phyloP scores from a whole-genome alignment of 495 filamentous ascomycete genomes.

The Xanthoparmelia taractica region DNA sequence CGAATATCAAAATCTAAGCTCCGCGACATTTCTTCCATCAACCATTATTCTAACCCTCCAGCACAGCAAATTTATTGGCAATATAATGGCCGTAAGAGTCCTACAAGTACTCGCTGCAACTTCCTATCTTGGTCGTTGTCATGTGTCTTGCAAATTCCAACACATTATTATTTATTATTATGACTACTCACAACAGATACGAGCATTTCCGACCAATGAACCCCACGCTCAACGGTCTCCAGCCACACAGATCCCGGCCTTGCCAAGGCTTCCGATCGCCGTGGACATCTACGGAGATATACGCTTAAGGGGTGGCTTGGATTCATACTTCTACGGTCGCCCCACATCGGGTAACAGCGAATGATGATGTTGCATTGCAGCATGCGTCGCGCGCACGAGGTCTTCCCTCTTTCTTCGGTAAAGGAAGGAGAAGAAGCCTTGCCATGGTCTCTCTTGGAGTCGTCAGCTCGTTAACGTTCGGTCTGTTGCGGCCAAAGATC shows the following conservation, averaged over 20 bases:
- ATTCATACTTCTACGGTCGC: background rate
- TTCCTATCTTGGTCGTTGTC: background rate
- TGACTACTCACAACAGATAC: too few relatives aligned
- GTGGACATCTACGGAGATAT: background rate
- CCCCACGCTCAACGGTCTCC: constrained; percentile 5
- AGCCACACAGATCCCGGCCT: background rate
- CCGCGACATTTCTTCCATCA: constrained; percentile 14
- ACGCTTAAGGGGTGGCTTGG: background rate
- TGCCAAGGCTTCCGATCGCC: constrained; percentile 1
- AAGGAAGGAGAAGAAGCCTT: constrained; percentile 3
- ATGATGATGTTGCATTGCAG: constrained; percentile 27
- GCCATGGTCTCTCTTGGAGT: constrained; percentile 3
- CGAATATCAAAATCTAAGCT: constrained; percentile 18
- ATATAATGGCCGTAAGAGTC: too few relatives aligned
- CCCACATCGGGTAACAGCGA: constrained; percentile 12
- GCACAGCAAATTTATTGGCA: too few relatives aligned
- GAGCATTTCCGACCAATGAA: background rate
- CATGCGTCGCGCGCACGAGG: constrained; percentile 18
- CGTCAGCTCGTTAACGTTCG: constrained; percentile 2
- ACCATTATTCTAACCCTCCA: too few relatives aligned
- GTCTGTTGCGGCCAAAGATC: constrained; percentile 11
- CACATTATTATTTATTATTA: too few relatives aligned
- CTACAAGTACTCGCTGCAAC: background rate
- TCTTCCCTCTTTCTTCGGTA: constrained; percentile 14
- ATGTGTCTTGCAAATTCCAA: background rate